Base-by-base conservation (phyloP, 2,329 filamentous ascomycete species). In the Fusarium sp. region DNA sequence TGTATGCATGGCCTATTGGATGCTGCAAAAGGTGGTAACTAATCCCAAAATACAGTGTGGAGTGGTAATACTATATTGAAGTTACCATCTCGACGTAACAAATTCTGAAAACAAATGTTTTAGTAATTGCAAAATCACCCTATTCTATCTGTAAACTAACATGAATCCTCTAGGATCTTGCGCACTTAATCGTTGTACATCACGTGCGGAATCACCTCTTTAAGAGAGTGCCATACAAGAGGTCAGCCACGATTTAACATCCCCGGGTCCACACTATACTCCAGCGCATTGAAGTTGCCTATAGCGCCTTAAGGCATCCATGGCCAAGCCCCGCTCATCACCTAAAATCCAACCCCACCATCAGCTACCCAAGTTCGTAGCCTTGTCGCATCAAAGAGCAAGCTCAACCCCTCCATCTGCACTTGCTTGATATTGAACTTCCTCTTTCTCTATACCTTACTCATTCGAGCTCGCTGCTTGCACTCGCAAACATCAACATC, bases 381-480 rank as follows among this genome's bases (percentile, higher is more conserved):
- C 71, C 71, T 73, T 61, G 71, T 73, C 71, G 71, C 69, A 38
- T 31, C n/a, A 54, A 69, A 62, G 65, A 59, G 65, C 69, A 61
- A 73, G 71, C 62, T 71, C 67, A 69, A 74, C 71, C 71, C 71
- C 71, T 74, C 71, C 71, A 73, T 71, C 71, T 46, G 40, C 52
- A 58, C 52, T 58, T 58, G 52, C 31, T 55, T 55, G 23, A 20
- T 55, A 41, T 54, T 37, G 13, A 51, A 20, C 62, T 52, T 33
- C 57, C 62, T 65, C 45, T 44, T 46, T 42, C 45, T 31, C 30
- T 49, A 49, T 41, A 49, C 37, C 30, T 46, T 28, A 49, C 26
- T 50, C 49, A 44, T 38, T 65, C 56, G 37, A 64, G 58, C 61
- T 49, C 52, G 47, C 45, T 23, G 50, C 53, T 31, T 23, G 10